Evolutionary conservation across 1,284 basidiomycete genomes (phyloP).

Genomic region (Ceratobasidium sp.): DNA sequence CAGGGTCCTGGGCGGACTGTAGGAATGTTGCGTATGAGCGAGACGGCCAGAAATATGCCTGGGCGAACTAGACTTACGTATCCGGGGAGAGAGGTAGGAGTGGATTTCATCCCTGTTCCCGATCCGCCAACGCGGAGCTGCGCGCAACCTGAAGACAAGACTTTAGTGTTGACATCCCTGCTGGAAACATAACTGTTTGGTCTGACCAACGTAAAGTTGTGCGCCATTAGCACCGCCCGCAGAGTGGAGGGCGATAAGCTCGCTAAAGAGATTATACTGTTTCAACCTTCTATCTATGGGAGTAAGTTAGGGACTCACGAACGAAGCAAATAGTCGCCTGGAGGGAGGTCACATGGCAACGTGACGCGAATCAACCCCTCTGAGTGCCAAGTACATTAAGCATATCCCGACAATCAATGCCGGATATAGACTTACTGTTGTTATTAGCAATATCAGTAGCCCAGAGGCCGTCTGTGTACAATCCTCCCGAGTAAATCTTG

Average conservation of each 20-base stretch:
- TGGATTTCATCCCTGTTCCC: slow-evolving; percentile 2
- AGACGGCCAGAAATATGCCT: background rate
- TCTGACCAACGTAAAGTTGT: slow-evolving; percentile 7
- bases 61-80: background rate
- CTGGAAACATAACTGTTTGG: background rate
- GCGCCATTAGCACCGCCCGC: slow-evolving; percentile 8
- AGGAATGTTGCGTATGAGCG: background rate
- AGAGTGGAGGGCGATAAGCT: slow-evolving; percentile 1
- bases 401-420: no score
- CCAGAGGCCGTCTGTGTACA: slow-evolving; percentile 15
- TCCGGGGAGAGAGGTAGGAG: slow-evolving; percentile 10
- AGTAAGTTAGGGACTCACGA: background rate
- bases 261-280: background rate
- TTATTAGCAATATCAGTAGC: slow-evolving; percentile 27
- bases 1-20: background rate
- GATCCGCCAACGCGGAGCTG: slow-evolving; percentile 1
- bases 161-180: background rate
- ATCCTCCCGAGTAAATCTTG: slow-evolving; percentile 38
- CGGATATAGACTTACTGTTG: background rate
- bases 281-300: background rate
- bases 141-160: background rate
- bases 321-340: slow-evolving; percentile 5
- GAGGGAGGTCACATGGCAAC: background rate
- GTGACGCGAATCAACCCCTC: slow-evolving; percentile 10
- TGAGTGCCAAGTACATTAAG: background rate